A percentile compares a stretch with the other conserved stretches of the same genome.
Conservation (phyloP, 306 rosid species). For the Prosopis cineraria region DNA sequence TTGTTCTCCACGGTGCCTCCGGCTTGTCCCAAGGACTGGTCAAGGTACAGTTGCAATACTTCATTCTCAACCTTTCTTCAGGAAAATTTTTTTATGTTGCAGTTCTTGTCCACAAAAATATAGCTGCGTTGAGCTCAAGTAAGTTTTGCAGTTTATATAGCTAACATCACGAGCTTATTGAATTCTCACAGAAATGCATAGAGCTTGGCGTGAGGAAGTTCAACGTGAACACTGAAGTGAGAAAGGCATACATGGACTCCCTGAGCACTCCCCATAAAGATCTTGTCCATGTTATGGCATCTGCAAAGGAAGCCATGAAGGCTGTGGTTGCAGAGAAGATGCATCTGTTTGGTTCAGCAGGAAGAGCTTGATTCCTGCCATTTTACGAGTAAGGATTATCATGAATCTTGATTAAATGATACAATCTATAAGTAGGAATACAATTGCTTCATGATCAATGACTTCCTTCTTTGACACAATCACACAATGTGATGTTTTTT, state of each 20-base stretch:
- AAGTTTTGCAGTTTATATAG: conserved; percentile 29
- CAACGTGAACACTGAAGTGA: conserved; percentile 94
- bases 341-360: conserved; percentile 91
- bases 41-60: conserved; percentile 42
- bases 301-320: conserved; percentile 94
- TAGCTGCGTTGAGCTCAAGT: not conserved
- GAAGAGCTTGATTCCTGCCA: conserved; percentile 60
- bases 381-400: conserved; percentile 29
- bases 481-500: not conserved
- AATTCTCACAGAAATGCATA: conserved; percentile 66
- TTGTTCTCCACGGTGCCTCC: conserved; percentile 96
- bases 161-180: conserved; percentile 24
- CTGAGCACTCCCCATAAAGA: conserved; percentile 68
- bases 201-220: conserved; percentile 83
- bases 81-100: not conserved
- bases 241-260: conserved; percentile 94
- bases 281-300: conserved; percentile 78
- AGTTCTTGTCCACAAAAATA: conserved; percentile 6
- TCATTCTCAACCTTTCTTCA: conserved; percentile 10
- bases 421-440: conserved; percentile 18
- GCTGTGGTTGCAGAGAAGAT: conserved; percentile 87
- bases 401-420: conserved; percentile 9
- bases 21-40: conserved; percentile 75
- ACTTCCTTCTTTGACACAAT: conserved; percentile 2
- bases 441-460: not conserved